Percentiles rank a stretch among this genome's conserved stretches.
phyloP scores from a whole-genome alignment of 768 basidiomycete genomes.

The Lactarius quietus region DNA sequence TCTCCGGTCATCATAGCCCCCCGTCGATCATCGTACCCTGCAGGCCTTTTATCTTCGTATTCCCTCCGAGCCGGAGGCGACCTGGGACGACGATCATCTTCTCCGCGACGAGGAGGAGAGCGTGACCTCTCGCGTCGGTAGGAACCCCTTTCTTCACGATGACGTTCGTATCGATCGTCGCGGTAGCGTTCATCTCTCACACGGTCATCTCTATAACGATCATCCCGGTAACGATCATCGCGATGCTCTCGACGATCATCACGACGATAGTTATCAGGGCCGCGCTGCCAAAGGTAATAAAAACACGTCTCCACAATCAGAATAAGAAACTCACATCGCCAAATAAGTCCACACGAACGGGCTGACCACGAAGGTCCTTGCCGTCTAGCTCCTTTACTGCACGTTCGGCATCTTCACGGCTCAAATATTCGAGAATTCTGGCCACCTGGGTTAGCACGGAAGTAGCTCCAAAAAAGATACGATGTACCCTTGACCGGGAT shows the following conservation, averaged over 20 bases:
- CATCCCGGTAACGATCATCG: slow-evolving; percentile 36
- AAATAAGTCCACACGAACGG: slow-evolving; percentile 67
- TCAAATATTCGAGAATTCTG: slow-evolving; percentile 89
- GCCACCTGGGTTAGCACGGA: background rate
- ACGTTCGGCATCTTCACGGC: slow-evolving; percentile 86
- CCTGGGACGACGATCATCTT: slow-evolving; percentile 79
- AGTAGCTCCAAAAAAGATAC: slow-evolving; percentile 4
- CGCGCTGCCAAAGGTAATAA: slow-evolving; percentile 45
- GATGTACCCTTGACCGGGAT: slow-evolving; percentile 80
- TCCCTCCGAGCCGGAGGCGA: slow-evolving; percentile 80
- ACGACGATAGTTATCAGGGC: slow-evolving; percentile 71
- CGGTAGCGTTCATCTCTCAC: slow-evolving; percentile 55
- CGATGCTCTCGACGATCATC: slow-evolving; percentile 67
- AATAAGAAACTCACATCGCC: slow-evolving; percentile 48
- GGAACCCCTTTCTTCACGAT: slow-evolving; percentile 44
- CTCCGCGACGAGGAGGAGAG: slow-evolving; percentile 68
- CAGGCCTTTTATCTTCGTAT: slow-evolving; percentile 80
- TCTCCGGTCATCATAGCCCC: slow-evolving; percentile 78
- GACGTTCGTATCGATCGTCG: slow-evolving; percentile 35
- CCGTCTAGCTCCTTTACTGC: slow-evolving; percentile 87
- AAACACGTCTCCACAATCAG: slow-evolving; percentile 10
- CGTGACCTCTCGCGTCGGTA: slow-evolving; percentile 79
- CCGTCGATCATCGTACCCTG: slow-evolving; percentile 91
- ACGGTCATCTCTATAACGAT: slow-evolving; percentile 39
- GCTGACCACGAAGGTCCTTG: slow-evolving; percentile 81